Evolutionary conservation across 2,329 filamentous ascomycete species (phyloP), one percentile per base, ranked within the genome.

Genomic region (Fusarium albosuccineum): DNA sequence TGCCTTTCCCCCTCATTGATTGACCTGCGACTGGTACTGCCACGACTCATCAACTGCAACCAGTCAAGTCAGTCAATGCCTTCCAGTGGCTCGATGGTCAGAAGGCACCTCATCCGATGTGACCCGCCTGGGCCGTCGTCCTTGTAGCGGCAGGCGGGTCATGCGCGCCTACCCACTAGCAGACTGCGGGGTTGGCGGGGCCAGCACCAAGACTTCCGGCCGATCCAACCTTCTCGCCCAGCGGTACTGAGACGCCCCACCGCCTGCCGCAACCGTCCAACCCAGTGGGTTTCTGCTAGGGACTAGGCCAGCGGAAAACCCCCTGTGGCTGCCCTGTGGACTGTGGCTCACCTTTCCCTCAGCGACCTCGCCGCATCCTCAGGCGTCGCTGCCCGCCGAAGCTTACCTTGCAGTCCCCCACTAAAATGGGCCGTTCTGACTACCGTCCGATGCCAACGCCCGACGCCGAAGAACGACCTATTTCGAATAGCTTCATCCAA

Each of bases 401-500:
- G 65, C 60, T 62, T 64, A 52, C 22, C 22, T 22, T 22, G 22
- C 22, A 22, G 22, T 61, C 61, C 64, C 44, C 61, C 54, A 66
- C 64, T 55, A 48, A 16, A 45, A 46, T n/a, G 30, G 34, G 17
- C 61, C 55, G 41, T 27, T 16, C 62, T 52, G 41, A 48, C 41
- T 26, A 16, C 57, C 57, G 52, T 66, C 66, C 67, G 54, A 53
- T 70, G 66, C 58, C 44, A 26, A 26, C 46, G 41, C 34, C 60
- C 51, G 62, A 60, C 54, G 41, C 39, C 52, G 40, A 67, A 22
- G 41, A 49, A 37, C 55, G 29, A 68, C 48, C 22, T 22, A 22
- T 22, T 22, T 22, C 50, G 34, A 51, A 73, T 69, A 73, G 60
- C 68, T 73, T 73, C 70, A 69, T 56, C 60, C 44, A 54, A 55